phyloP scores from a whole-genome alignment of 2,329 filamentous ascomycete genomes.

The Thelonectria rubi region DNA sequence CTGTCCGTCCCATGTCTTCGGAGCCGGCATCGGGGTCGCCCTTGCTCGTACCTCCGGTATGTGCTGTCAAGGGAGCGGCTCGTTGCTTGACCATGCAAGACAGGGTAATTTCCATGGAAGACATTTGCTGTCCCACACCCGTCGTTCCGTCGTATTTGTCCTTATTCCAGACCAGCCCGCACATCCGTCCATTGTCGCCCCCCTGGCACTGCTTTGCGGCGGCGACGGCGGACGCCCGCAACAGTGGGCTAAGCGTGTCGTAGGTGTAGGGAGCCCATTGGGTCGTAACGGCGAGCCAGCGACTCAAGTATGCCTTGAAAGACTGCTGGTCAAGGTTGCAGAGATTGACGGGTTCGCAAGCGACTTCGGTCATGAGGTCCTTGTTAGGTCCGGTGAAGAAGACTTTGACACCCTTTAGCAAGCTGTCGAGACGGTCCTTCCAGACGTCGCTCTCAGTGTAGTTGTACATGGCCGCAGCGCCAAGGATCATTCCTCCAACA shows the following conservation, averaged over 20 bases:
- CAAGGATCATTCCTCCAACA: constrained; percentile 71
- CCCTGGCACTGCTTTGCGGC: constrained; percentile 67
- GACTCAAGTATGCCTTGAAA: constrained; percentile 70
- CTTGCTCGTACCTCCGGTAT: constrained; percentile 66
- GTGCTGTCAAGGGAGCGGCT: constrained; percentile 54
- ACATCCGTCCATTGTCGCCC: constrained; percentile 65
- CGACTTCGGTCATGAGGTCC: constrained; percentile 70
- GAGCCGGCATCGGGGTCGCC: constrained; percentile 58
- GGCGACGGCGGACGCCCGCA: constrained; percentile 64
- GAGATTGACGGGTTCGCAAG: constrained; percentile 68
- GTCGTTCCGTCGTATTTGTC: constrained; percentile 65
- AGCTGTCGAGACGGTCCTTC: constrained; percentile 65
- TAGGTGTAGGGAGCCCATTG: constrained; percentile 71
- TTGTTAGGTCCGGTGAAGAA: constrained; percentile 64
- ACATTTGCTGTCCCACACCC: constrained; percentile 77
- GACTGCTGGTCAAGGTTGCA: constrained; percentile 71
- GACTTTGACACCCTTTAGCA: constrained; percentile 62
- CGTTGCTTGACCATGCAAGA: constrained; percentile 64
- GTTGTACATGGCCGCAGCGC: constrained; percentile 75
- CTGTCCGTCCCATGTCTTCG: constrained; percentile 54
- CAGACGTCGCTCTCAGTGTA: constrained; percentile 62
- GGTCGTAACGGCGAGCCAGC: constrained; percentile 69
- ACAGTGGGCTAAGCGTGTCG: constrained; percentile 60
- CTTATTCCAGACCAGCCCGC: constrained; percentile 68
- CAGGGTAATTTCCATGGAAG: constrained; percentile 71